Evolutionary conservation across 2,329 filamentous ascomycete species (phyloP).

Genomic region (Aspergillus latus): DNA sequence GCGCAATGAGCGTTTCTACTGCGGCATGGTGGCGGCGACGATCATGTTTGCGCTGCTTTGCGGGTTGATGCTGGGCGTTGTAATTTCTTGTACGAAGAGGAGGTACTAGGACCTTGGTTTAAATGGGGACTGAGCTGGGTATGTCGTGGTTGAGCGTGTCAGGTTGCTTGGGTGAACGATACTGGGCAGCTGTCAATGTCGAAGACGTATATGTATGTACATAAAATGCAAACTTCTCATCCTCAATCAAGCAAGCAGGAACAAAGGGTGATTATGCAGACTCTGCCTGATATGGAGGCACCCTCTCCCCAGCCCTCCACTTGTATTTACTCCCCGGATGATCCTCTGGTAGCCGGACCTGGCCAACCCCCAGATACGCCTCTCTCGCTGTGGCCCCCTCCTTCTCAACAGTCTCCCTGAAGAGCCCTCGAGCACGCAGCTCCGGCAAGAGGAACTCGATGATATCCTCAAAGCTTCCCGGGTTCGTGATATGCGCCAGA

Average conservation of each 20-base stretch:
- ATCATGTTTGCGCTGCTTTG: constrained; percentile 4
- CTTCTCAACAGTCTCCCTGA: constrained; percentile 40
- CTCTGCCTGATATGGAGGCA: constrained; percentile 29
- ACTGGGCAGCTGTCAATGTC: no score
- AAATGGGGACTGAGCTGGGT: no score
- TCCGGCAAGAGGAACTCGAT: constrained; percentile 35
- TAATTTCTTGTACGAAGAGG: neutral
- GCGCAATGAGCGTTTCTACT: neutral
- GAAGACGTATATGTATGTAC: no score
- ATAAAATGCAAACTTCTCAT: no score
- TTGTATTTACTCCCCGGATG: constrained; percentile 40
- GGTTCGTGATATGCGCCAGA: constrained; percentile 34
- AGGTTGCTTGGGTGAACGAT: no score
- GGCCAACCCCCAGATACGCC: constrained; percentile 37
- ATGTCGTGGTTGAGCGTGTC: no score
- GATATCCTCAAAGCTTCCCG: constrained; percentile 39
- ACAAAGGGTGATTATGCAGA: neutral
- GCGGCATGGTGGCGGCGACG: neutral
- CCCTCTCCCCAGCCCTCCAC: constrained; percentile 36
- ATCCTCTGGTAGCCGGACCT: constrained; percentile 32
- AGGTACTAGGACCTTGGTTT: neutral
- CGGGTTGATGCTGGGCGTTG: neutral
- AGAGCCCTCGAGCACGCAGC: constrained; percentile 36
- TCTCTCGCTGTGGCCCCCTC: constrained; percentile 41
- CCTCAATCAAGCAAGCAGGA: no score